Percentiles rank a stretch among this genome's conserved stretches.
phyloP scores from a whole-genome alignment of 1,139 yeast species.

The Pichia sp. region DNA sequence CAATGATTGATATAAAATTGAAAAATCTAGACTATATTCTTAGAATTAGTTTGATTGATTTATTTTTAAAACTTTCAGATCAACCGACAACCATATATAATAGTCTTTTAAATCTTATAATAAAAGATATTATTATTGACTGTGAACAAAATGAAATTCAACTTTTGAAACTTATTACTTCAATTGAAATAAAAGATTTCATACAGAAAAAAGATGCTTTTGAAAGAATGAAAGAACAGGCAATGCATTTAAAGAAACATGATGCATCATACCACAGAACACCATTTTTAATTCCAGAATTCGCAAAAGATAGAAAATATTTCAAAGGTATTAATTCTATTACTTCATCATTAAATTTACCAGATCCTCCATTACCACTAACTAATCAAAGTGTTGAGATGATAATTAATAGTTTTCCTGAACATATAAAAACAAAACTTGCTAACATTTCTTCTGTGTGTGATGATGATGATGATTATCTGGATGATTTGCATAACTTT shows the following conservation, averaged over 20 bases:
- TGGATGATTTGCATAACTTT: constrained; percentile 3
- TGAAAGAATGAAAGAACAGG: constrained; percentile 48
- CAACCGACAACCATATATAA: constrained; percentile 64
- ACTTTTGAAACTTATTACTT: constrained; percentile 38
- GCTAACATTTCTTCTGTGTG: constrained; percentile 5
- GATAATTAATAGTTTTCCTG: constrained; percentile 34
- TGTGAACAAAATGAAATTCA: constrained; percentile 25
- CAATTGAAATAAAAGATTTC: constrained; percentile 56
- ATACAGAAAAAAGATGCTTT: constrained; percentile 46
- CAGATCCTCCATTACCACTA: constrained; percentile 60
- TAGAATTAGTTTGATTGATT: constrained; percentile 24
- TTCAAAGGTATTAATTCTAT: constrained; percentile 45
- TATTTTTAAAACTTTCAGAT: constrained; percentile 55
- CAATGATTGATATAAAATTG: constrained; percentile 31
- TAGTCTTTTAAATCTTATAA: constrained; percentile 41
- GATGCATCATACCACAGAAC: constrained; percentile 82
- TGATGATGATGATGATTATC: constrained; percentile 16
- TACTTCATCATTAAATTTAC: constrained; percentile 57
- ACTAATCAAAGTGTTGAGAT: constrained; percentile 37
- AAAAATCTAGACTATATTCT: constrained; percentile 21
- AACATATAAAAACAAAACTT: constrained; percentile 17
- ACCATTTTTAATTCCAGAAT: constrained; percentile 58
- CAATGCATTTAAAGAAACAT: constrained; percentile 56
- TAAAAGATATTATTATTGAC: constrained; percentile 42
- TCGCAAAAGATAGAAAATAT: constrained; percentile 36